Conservation (phyloP, 2,329 filamentous ascomycete genomes). For the Cryphonectria radicalis region DNA sequence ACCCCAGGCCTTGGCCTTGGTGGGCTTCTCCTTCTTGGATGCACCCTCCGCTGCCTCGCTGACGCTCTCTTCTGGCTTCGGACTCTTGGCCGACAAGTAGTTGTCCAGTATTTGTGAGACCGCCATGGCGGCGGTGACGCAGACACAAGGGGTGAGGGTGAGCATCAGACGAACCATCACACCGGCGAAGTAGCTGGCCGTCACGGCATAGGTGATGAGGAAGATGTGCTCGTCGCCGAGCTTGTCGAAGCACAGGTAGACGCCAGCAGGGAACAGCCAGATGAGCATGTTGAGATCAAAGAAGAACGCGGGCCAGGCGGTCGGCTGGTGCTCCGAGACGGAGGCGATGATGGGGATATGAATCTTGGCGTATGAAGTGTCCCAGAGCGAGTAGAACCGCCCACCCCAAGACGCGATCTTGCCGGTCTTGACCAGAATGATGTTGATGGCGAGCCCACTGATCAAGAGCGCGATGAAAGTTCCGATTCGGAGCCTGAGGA, state of each 20-base stretch:
- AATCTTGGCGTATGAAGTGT: conserved; percentile 97
- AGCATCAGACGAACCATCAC: conserved; percentile 99
- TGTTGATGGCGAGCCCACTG: conserved; percentile 77
- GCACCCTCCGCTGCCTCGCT: conserved; percentile 53
- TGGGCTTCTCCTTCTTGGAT: conserved; percentile 54
- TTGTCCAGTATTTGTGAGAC: conserved; percentile 87
- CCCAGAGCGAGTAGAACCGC: conserved; percentile 99
- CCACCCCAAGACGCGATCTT: conserved; percentile 97
- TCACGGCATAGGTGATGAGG: conserved; percentile 93
- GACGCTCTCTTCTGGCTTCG: conserved; percentile 54
- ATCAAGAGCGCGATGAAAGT: conserved; percentile 76
- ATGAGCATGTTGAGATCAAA: conserved; percentile 98
- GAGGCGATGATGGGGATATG: conserved; percentile 99
- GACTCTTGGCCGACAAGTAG: conserved; percentile 72
- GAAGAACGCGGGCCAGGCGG: conserved; percentile 98
- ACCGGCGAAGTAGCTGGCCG: conserved; percentile 96
- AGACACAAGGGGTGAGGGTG: conserved; percentile 93
- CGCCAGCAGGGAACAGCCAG: conserved; percentile 98
- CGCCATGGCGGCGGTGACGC: conserved; percentile 88
- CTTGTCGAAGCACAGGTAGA: conserved; percentile 96
- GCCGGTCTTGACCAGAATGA: conserved; percentile 79
- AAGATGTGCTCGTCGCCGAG: conserved; percentile 97
- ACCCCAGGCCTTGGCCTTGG: conserved; percentile 63
- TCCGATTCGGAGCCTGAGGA: conserved; percentile 83
- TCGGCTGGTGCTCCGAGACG: conserved; percentile 99